A percentile compares a stretch with the other conserved stretches of the same genome.
phyloP scores from a whole-genome alignment of 441 rosid species.

The Populus hybrid region DNA sequence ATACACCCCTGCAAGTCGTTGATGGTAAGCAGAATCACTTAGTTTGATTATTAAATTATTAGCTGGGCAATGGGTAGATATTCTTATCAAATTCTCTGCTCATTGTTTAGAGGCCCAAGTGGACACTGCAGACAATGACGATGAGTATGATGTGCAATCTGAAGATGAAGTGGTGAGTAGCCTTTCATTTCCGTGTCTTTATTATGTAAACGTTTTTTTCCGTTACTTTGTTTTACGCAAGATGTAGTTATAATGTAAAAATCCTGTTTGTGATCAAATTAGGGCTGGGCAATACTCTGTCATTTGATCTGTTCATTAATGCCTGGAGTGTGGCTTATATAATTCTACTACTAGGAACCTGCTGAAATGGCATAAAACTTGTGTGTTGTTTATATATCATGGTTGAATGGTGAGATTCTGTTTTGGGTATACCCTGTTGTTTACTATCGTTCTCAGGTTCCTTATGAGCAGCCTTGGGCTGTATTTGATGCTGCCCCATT shows the following conservation, averaged over 20 bases:
- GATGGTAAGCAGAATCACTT: constrained; percentile 44
- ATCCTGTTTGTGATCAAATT: no score
- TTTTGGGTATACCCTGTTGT: background rate
- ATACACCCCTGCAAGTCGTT: constrained; percentile 29
- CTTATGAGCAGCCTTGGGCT: background rate
- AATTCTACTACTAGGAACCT: background rate
- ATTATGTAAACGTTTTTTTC: background rate
- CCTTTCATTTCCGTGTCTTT: background rate
- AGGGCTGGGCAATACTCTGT: background rate
- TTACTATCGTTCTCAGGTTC: background rate
- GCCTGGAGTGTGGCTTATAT: background rate
- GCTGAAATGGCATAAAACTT: constrained; percentile 1
- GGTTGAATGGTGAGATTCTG: background rate
- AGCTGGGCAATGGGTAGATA: background rate
- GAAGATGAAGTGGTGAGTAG: constrained; percentile 76
- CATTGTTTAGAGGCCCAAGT: constrained; percentile 39
- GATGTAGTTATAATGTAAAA: no score
- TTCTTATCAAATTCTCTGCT: no score
- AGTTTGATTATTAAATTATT: constrained; percentile 10
- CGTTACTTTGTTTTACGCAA: background rate
- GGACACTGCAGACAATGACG: constrained; percentile 54
- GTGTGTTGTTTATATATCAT: background rate
- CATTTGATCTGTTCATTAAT: background rate
- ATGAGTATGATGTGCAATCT: constrained; percentile 58
- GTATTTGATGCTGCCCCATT: constrained; percentile 66